Base-by-base conservation (phyloP, 257 asterid species). In the Voacanga thouarsii region DNA sequence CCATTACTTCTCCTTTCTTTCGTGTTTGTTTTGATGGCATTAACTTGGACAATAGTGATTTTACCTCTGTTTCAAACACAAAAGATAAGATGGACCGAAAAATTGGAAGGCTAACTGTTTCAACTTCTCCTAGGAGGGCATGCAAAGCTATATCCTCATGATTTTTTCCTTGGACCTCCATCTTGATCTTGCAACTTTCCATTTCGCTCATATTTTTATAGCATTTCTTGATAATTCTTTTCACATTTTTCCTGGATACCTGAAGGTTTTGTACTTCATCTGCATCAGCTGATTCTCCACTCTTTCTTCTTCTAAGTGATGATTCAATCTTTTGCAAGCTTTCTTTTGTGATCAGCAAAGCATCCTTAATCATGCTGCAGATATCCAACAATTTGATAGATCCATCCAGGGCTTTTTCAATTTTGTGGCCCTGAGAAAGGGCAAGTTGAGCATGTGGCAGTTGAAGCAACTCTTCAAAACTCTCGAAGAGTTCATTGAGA, bases 11-110 rank as follows among this genome's bases (percentile, higher is more conserved):
- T 5, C 49, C 61, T 0, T 71, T 26, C 0, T 47, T 12, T 75
- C 71, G 14, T 21, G 65, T 21, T 57, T 57, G 12, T n/a, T 59
- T 78, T 7, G 77, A 64, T 47, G 60, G 80, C 28, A 84, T 33
- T 24, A 82, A 12, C 69, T 89, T 88, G 8, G 86, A 83, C 59
- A 86, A 77, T 41, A 84, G 33, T 10, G 87, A 80, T 88, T 86
- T 82, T 68, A 14, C 53, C 2, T 41, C 51, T 21, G 33, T 41
- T 0, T 63, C 66, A 45, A 78, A 86, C 66, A 85, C 19, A 53
- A 79, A 68, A 39, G 76, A 70, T 63, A 83, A 24, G 14, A 77
- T 59, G 3, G 88, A 85, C 51, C 68, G 77, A 23, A 83, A 75
- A 10, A 80, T 49, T 2, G 65, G 18, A 18, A 76, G 43, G 68